Conservation (phyloP, 768 basidiomycete species). For the Mycena latifolia region DNA sequence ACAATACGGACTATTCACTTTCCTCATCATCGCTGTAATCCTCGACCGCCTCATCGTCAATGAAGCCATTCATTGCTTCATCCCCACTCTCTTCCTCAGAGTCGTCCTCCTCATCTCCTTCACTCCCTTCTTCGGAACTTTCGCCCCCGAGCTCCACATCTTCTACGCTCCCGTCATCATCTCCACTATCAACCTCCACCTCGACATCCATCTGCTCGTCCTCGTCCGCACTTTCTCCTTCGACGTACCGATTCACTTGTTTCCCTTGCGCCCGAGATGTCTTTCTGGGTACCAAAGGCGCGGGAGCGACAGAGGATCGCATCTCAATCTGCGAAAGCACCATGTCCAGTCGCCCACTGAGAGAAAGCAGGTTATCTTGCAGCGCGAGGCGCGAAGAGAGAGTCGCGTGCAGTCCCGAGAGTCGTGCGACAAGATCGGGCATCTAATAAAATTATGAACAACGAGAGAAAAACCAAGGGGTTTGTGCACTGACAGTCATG, state of each 20-base stretch:
- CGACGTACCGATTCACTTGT: conserved; percentile 70
- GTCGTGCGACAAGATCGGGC: conserved; percentile 89
- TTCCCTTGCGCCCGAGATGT: conserved; percentile 48
- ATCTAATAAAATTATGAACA: conserved; percentile 64
- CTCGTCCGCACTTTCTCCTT: conserved; percentile 85
- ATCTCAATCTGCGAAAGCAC: conserved; percentile 95
- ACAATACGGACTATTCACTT: conserved; percentile 55
- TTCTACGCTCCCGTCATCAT: conserved; percentile 82
- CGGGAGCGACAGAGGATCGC: conserved; percentile 79
- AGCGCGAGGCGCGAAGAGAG: conserved; percentile 84
- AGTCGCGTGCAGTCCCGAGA: conserved; percentile 87
- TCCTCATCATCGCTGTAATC: conserved; percentile 70
- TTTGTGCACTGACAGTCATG: conserved; percentile 81
- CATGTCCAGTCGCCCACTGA: conserved; percentile 93
- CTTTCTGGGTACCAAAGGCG: conserved; percentile 60
- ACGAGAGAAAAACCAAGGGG: conserved; percentile 10
- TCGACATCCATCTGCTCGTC: conserved; percentile 70
- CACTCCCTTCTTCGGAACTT: conserved; percentile 64
- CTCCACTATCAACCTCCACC: conserved; percentile 71
- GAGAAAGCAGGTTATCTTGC: conserved; percentile 85
- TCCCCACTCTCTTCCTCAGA: conserved; percentile 51
- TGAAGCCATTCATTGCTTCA: conserved; percentile 56
- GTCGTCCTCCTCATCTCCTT: conserved; percentile 59
- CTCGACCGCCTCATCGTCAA: conserved; percentile 71
- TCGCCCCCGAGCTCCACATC: conserved; percentile 81